Conservation (phyloP, 768 basidiomycete genomes). For the Amanita phalloides region DNA sequence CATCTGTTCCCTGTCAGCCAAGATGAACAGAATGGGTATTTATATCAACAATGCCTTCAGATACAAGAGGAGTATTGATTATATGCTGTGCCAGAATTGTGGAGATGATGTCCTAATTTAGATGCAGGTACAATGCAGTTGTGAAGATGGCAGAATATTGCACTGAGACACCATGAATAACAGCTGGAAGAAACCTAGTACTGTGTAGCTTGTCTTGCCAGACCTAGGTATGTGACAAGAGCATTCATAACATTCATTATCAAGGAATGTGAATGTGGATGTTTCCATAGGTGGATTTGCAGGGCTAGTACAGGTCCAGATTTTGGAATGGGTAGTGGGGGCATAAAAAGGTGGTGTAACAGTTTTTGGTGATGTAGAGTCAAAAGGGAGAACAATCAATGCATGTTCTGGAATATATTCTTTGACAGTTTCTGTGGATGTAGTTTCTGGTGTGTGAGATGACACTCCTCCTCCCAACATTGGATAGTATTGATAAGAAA, state of each 20-base stretch:
- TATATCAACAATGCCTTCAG: background rate
- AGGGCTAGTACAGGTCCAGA: no score
- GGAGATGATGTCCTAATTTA: background rate
- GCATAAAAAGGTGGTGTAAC: no score
- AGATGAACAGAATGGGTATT: background rate
- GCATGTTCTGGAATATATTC: no score
- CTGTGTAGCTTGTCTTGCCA: background rate
- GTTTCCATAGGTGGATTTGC: background rate
- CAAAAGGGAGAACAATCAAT: no score
- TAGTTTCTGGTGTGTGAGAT: no score
- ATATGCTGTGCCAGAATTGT: background rate
- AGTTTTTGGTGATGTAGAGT: no score
- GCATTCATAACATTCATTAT: background rate
- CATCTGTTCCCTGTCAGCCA: background rate
- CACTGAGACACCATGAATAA: constrained; percentile 1
- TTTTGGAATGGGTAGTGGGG: no score
- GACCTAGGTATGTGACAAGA: background rate
- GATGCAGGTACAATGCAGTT: background rate
- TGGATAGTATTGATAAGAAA: no score
- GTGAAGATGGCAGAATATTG: background rate
- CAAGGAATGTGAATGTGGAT: background rate
- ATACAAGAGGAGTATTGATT: background rate
- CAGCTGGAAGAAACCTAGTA: background rate
- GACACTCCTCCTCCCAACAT: no score
- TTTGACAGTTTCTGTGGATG: no score